phyloP scores from a whole-genome alignment of 169 alveolate species.

The Plasmodium relictum region DNA sequence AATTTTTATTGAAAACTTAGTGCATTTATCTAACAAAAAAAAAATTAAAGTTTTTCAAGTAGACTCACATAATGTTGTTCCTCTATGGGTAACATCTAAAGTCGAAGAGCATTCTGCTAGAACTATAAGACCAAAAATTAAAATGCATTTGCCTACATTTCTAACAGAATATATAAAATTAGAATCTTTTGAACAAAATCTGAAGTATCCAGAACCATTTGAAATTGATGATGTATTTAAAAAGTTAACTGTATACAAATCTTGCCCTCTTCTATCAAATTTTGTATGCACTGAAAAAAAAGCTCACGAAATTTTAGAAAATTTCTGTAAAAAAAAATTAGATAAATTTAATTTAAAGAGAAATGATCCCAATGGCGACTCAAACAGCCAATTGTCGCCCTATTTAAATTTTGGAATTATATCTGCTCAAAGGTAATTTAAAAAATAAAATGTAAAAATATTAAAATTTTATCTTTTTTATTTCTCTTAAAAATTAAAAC shows the following conservation, averaged over 20 bases:
- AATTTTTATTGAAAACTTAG: conserved; percentile 29
- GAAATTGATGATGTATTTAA: conserved; percentile 18
- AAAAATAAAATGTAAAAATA: background rate
- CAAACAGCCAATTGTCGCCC: conserved; percentile 7
- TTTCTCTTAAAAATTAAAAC: no score
- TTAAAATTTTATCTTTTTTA: no score
- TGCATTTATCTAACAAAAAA: conserved; percentile 28
- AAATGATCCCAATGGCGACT: conserved; percentile 55
- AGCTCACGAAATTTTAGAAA: conserved; percentile 28
- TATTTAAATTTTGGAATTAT: conserved; percentile 50
- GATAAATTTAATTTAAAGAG: conserved; percentile 41
- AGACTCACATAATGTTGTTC: conserved; percentile 82
- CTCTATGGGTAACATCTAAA: conserved; percentile 81
- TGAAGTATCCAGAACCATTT: conserved; percentile 58
- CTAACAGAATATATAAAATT: conserved; percentile 42
- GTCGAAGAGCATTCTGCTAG: conserved; percentile 71
- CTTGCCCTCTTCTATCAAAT: conserved; percentile 23
- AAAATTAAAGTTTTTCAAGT: conserved; percentile 77
- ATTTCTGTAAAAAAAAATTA: conserved; percentile 28
- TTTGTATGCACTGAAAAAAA: conserved; percentile 49
- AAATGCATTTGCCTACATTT: conserved; percentile 33
- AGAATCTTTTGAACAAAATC: conserved; percentile 24
- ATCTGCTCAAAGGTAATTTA: conserved; percentile 48
- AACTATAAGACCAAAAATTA: conserved; percentile 73
- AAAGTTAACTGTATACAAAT: conserved; percentile 26